A percentile compares a stretch with the other conserved stretches of the same genome.
phyloP scores from a whole-genome alignment of 2,329 filamentous ascomycete species.

The Aspergillus aculeatinus region DNA sequence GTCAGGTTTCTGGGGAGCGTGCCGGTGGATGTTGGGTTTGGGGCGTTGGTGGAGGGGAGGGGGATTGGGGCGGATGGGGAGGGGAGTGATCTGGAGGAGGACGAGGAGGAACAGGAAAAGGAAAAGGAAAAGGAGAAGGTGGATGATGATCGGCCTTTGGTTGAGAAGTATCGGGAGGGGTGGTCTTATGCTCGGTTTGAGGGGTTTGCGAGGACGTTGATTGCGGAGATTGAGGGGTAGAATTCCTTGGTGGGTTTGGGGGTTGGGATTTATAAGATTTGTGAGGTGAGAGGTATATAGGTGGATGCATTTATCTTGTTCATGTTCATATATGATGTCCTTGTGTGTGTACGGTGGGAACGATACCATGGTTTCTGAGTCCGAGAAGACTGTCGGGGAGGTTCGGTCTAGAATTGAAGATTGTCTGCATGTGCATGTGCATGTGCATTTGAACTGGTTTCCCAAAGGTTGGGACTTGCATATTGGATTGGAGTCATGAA shows the following conservation, averaged over 20 bases:
- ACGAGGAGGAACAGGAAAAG: constrained; percentile 9
- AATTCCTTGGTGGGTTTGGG: too few species aligned
- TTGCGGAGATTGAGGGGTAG: constrained; percentile 27
- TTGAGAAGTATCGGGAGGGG: constrained; percentile 46
- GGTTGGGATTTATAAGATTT: not conserved
- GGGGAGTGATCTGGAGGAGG: constrained; percentile 25
- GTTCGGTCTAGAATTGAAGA: too few species aligned
- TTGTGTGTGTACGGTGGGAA: not conserved
- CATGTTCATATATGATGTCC: not conserved
- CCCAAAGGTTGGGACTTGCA: not conserved
- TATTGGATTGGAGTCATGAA: not conserved
- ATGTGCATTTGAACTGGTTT: not conserved
- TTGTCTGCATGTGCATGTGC: too few species aligned
- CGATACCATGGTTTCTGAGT: not conserved
- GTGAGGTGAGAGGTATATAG: not conserved
- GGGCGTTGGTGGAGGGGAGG: constrained; percentile 73
- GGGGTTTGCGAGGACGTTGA: constrained; percentile 39
- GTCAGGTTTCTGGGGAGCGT: constrained; percentile 83
- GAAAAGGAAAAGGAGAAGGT: constrained; percentile 10
- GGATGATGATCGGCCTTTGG: constrained; percentile 36
- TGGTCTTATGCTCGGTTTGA: constrained; percentile 46
- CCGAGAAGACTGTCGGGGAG: too few species aligned
- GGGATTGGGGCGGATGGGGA: constrained; percentile 26
- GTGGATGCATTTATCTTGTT: too few species aligned
- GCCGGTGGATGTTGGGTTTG: constrained; percentile 91